Base-by-base conservation (phyloP, 2,329 filamentous ascomycete genomes). In the Botrytis elliptica region DNA sequence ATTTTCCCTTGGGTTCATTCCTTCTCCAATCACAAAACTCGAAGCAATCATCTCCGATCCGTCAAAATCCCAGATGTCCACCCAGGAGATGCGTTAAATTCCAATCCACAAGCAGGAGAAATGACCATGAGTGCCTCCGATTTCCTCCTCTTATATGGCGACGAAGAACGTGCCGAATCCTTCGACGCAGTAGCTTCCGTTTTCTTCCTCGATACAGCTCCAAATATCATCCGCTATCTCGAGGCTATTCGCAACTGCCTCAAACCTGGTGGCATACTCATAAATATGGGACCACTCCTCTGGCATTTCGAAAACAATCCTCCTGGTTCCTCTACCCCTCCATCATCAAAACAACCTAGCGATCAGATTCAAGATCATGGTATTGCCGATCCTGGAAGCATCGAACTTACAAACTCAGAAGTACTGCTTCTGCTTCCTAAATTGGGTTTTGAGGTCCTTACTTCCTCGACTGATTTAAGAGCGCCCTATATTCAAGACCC, bases 151-250 rank as follows among this genome's bases (percentile, higher is more conserved):
- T 83, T 95, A 0, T 99, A 99, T 81, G 88, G 86, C 40, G 86
- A 91, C 74, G 85, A 88, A 1, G 87, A 88, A 0, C 88, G 93
- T 78, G 82, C 84, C 14, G 86, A 86, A 0, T 79, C 82, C 0
- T 98, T 94, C 82, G 91, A 98, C 79, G 94, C 92, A 1, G 93
- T 98, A 2, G 90, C 93, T 0, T 93, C 92, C 4, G 93, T 97
- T 18, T 99, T 98, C 84, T 99, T 99, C 84, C 91, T 99, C 74
- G 97, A 99, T 82, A 99, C 96, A 1, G 96, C 96, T 3, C 95
- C 95, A 1, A 98, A 99, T 81, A 82, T 98, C 46, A 92, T 98
- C 71, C 89, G 92, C 3, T 99, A 99, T 81, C 89, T 99, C 49
- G 91, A 97, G 80, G 91, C 94, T 2, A 93, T 98, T 72, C 85